A percentile compares a stretch with the other conserved stretches of the same genome.
Evolutionary conservation across 2,329 filamentous ascomycete species (phyloP).

Genomic region (Cryphonectria japonica): DNA sequence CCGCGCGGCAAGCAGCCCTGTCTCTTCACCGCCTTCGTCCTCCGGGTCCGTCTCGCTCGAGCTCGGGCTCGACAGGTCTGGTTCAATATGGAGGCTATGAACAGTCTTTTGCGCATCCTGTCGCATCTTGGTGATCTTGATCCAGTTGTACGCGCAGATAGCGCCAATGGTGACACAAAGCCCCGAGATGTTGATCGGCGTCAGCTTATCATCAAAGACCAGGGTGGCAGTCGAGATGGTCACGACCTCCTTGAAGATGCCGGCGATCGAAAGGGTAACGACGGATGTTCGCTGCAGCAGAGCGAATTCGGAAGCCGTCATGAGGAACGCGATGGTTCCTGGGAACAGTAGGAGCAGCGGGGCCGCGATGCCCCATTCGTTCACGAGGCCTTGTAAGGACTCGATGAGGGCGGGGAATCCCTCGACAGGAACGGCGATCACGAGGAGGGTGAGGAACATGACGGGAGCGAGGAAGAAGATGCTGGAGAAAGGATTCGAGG

Average conservation of each 20-base stretch:
- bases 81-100: constrained; percentile 44
- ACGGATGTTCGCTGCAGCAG: constrained; percentile 93
- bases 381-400: constrained; percentile 66
- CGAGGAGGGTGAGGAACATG: constrained; percentile 85
- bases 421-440: constrained; percentile 85
- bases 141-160: constrained; percentile 89
- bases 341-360: constrained; percentile 84
- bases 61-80: constrained; percentile 39
- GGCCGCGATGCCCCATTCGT: constrained; percentile 71
- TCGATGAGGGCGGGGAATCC: constrained; percentile 70
- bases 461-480: constrained; percentile 97
- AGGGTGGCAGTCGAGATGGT: constrained; percentile 88
- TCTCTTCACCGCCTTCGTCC: constrained; percentile 50
- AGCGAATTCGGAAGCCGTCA: constrained; percentile 96
- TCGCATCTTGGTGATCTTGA: constrained; percentile 91
- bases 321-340: constrained; percentile 87
- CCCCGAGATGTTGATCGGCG: constrained; percentile 83
- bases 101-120: constrained; percentile 66
- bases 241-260: constrained; percentile 98
- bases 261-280: constrained; percentile 93
- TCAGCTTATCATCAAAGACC: constrained; percentile 87
- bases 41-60: constrained; percentile 46
- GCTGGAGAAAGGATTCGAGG: constrained; percentile 92
- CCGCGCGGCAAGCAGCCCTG: constrained; percentile 49
- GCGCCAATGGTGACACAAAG: constrained; percentile 85